Evolutionary conservation across 2,329 filamentous ascomycete genomes (phyloP), one percentile per base, ranked within the genome.

Genomic region (Endoconidiophora laricicola): DNA sequence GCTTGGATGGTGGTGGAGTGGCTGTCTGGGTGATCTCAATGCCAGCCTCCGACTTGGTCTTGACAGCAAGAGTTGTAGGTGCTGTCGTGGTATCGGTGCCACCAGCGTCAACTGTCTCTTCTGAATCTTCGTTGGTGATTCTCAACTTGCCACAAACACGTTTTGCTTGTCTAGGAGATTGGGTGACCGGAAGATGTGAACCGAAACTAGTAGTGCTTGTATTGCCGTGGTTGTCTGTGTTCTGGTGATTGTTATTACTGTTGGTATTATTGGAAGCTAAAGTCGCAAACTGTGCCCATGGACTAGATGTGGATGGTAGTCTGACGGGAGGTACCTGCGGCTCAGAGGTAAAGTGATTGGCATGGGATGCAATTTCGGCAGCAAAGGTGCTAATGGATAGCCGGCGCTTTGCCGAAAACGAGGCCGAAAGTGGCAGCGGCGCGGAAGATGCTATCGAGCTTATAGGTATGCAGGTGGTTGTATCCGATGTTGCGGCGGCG

Each of bases 1-100:
- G 71, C 55, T 67, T 65, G 37, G 76, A 76, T 23, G 74, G 71
- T 48, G 78, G 78, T 50, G 78, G 78, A 24, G 77, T 81, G 46
- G 69, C 69, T 36, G 73, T 76, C 57, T 79, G 76, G 20, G 61
- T 61, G 22, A 56, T 56, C 47, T 47, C 44, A 22, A 16, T 46
- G 41, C 20, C 22, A n/a, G 44, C 18, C 12, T 46, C 44, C 12
- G 22, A 24, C 20, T 9, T 14, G 41, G 22, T 22, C 18, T 24
- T 9, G 22, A 24, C 6, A 24, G 41, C n/a, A 4, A 24, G 2
- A 24, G 41, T 24, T 24, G 20, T 24, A 22, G 41, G 14, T 2
- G 22, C 14, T 20, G 41, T 26, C 4, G 22, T 42, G 10, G 39
- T 42, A 12, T 18, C 26, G 26, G 26, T 33, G 26, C 7, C 12